Percentiles rank a stretch among this genome's conserved stretches.
These are phyloP conservation scores for Solanum chilense DNA, from an alignment of 257 asterid genomes.

Conservation along the genomic window DNA sequence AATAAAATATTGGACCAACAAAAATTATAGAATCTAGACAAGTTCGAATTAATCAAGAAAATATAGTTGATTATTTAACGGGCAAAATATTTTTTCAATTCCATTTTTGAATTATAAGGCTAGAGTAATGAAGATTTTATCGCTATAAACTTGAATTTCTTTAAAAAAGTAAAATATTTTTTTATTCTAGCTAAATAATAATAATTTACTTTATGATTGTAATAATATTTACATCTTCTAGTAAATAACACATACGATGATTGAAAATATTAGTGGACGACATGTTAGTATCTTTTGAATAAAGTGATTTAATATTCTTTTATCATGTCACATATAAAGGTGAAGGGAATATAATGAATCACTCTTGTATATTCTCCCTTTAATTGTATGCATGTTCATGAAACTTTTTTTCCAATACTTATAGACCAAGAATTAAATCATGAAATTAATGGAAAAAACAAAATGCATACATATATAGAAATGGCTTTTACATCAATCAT, in stretches of 20 bases:
- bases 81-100: neutral
- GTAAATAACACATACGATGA: neutral
- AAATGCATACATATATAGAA: no score
- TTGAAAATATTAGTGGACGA: neutral
- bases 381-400: neutral
- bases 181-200: neutral
- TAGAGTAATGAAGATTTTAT: neutral
- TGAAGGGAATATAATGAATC: neutral
- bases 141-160: neutral
- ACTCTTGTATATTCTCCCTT: slow-evolving; percentile 13
- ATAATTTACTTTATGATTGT: neutral
- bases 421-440: slow-evolving; percentile 5
- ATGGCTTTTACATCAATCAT: no score
- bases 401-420: neutral
- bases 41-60: neutral
- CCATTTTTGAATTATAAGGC: neutral
- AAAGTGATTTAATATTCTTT: slow-evolving; percentile 3
- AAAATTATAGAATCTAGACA: neutral
- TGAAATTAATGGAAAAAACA: neutral
- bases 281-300: slow-evolving; percentile 3
- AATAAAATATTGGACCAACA: neutral
- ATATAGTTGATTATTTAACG: neutral
- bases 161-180: neutral
- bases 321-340: neutral
- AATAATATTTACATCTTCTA: neutral